Evolutionary conservation across 352 stramenopile genomes (phyloP), one percentile per base, ranked within the genome.

Genomic region (Hyphochytrium catenoides): DNA sequence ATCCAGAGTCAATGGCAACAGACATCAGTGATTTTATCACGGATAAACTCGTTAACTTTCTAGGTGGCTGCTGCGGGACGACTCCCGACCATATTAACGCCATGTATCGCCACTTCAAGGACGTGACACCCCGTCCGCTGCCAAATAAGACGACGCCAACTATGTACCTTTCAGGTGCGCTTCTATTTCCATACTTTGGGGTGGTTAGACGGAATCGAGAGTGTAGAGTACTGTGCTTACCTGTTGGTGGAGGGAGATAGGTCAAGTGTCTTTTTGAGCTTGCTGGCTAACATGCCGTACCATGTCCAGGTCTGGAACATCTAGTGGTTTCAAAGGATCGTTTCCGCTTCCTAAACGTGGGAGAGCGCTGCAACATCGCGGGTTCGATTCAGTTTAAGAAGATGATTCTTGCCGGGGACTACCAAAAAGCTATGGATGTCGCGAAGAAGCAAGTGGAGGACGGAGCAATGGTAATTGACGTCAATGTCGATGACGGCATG

Each of bases 401-500:
- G 36, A 47, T 95, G 15, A 94, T 96, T 51, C 74, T 94, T 61
- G 71, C 72, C 27, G 79, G 83, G 16, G 74, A 96, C 46, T 96
- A 94, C 50, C 70, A 50, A 36, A 74, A 74, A 41, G 81, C 79
- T 15, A 95, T 96, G 83, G 82, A 94, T 35, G 87, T 96, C 50
- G 85, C 85, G 3, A 89, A 89, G 43, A 67, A 92, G 40, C 85
- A 95, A 51, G 82, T 96, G 4, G 86, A 93, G 42, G 86, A 94
- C 47, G 86, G 86, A 33, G 86, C 86, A 17, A 88, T 94, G 65
- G 82, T 95, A 7, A 88, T 96, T 51, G 83, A 96, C 54, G 88
- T 96, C 44, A 96, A 96, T 56, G 77, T 96, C n/a, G 86, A 96
- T 49, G 86, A 96, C 49, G 86, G 86, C 44, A 88, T 96, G 59